These are phyloP conservation scores for Blastocystis sp. DNA, from an alignment of 352 stramenopile genomes.

Conservation along the genomic window DNA sequence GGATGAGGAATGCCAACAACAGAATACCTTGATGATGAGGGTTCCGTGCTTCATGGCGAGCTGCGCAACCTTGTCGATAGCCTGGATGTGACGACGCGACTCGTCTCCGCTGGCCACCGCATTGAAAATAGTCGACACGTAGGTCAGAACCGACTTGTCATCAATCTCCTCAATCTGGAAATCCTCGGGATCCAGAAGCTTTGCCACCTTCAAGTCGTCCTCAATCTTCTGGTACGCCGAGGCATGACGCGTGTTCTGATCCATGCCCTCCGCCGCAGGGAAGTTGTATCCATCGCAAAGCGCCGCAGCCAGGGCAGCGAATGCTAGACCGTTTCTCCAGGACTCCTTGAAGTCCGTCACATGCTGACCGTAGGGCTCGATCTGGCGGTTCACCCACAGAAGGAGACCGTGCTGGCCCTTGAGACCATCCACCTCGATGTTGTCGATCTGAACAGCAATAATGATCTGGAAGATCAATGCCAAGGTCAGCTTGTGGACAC, in stretches of 20 bases:
- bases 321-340: conserved; percentile 50
- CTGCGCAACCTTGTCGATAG: conserved; percentile 43
- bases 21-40: conserved; percentile 24
- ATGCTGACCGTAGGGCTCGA: conserved; percentile 47
- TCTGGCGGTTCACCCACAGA: conserved; percentile 53
- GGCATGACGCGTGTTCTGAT: conserved; percentile 2
- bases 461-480: conserved; percentile 54
- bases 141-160: conserved; percentile 54
- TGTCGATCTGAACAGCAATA: conserved; percentile 41
- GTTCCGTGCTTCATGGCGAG: conserved; percentile 21
- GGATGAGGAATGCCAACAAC: not conserved
- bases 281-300: conserved; percentile 17
- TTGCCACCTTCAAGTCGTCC: conserved; percentile 1
- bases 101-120: conserved; percentile 36
- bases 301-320: conserved; percentile 34
- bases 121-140: conserved; percentile 53
- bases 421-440: conserved; percentile 50
- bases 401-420: conserved; percentile 51
- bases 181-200: conserved; percentile 46
- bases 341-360: conserved; percentile 45
- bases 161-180: conserved; percentile 55
- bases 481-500: conserved; percentile 33
- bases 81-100: conserved; percentile 28
- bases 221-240: conserved; percentile 23
- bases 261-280: not conserved